Evolutionary conservation across 2,329 filamentous ascomycete genomes (phyloP).

Genomic region (Raffaelea arxii): DNA sequence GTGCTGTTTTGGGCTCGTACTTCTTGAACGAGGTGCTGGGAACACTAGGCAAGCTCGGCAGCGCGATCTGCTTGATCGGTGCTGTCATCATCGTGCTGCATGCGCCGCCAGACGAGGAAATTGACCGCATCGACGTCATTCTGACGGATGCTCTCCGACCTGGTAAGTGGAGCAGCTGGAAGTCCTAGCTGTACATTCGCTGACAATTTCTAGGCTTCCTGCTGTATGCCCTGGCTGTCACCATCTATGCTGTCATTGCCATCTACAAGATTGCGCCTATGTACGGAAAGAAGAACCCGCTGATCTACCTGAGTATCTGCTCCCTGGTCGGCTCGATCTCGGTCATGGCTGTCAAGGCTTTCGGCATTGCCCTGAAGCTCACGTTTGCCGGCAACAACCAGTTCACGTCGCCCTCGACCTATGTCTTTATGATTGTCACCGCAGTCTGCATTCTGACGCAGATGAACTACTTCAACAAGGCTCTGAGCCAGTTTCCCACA

Average conservation of each 20-base stretch:
- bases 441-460: constrained; percentile 91
- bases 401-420: constrained; percentile 88
- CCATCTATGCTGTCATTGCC: constrained; percentile 81
- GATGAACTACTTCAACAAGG: constrained; percentile 99
- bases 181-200: background rate
- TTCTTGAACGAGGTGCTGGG: constrained; percentile 86
- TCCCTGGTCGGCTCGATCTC: constrained; percentile 94
- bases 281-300: constrained; percentile 88
- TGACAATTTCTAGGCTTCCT: constrained; percentile 59
- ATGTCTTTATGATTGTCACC: constrained; percentile 92
- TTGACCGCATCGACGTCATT: constrained; percentile 86
- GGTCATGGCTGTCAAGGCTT: constrained; percentile 98
- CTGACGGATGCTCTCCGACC: constrained; percentile 82
- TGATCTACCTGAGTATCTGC: constrained; percentile 96
- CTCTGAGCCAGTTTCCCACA: constrained; percentile 89
- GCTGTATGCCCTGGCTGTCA: constrained; percentile 71
- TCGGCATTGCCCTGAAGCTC: constrained; percentile 93
- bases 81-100: constrained; percentile 97
- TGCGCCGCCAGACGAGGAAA: constrained; percentile 86
- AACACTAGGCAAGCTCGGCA: constrained; percentile 85
- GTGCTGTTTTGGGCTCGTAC: constrained; percentile 88
- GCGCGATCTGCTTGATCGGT: constrained; percentile 90
- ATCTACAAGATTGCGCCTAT: constrained; percentile 88
- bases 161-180: constrained; percentile 45
- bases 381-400: constrained; percentile 91